Percentiles rank a stretch among this genome's conserved stretches.
Conservation (phyloP, 2,329 filamentous ascomycete species). For the Xylariales sp. region DNA sequence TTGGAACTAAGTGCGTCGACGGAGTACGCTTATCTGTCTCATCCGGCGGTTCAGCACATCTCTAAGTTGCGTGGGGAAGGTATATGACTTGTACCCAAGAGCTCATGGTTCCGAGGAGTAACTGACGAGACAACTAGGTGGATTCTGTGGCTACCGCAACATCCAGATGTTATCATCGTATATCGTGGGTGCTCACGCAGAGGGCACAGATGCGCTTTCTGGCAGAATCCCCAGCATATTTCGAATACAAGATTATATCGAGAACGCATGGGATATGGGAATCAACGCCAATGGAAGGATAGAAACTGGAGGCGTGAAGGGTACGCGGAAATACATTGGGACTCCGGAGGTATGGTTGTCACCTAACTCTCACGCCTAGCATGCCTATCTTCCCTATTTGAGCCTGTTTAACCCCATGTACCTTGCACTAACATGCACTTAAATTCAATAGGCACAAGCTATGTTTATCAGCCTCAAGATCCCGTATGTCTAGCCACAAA, state of each 20-base stretch:
- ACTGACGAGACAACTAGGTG: conserved; percentile 62
- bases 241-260: conserved; percentile 85
- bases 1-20: conserved; percentile 73
- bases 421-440: conserved; percentile 2
- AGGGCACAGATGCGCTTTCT: conserved; percentile 70
- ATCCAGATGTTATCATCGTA: conserved; percentile 92
- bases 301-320: conserved; percentile 87
- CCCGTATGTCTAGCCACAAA: conserved; percentile 58
- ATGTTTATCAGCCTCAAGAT: conserved; percentile 78
- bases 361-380: neutral
- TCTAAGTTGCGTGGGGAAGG: conserved; percentile 83
- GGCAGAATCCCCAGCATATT: conserved; percentile 78
- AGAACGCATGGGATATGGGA: conserved; percentile 86
- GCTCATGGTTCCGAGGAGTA: neutral
- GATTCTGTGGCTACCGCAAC: conserved; percentile 95
- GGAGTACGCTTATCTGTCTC: conserved; percentile 81
- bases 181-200: conserved; percentile 68
- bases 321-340: conserved; percentile 95
- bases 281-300: conserved; percentile 79
- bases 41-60: conserved; percentile 79
- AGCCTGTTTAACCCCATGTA: neutral
- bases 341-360: conserved; percentile 78
- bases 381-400: neutral
- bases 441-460: conserved; percentile 74
- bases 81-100: conserved; percentile 43